Evolutionary conservation across 768 basidiomycete species (phyloP), one percentile per base, ranked within the genome.

Genomic region (Daedaleopsis nitida): DNA sequence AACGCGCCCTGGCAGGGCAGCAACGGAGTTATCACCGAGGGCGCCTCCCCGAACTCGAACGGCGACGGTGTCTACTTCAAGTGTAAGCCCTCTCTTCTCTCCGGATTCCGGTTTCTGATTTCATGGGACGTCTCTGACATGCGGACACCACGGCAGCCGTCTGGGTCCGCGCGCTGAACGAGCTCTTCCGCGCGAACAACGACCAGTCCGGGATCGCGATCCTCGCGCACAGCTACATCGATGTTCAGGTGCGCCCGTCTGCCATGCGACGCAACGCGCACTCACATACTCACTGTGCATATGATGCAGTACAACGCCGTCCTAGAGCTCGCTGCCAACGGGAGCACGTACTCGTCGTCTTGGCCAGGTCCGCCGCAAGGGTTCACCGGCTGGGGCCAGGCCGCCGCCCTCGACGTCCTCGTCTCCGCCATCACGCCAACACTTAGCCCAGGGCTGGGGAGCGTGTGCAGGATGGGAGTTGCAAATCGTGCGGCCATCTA

Each of bases 31-130:
- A 82, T 84, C 62, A 83, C 80, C 13, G 83, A 85, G 68, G 82
- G 81, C 21, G 71, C 78, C 11, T 77, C 75, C 62, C 73, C 73
- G 10, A 68, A 62, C 6, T 63, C 65, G 8, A 76, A 83, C 58
- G 78, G 82, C 57, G 82, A 84, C 58, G 75, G 72, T 6, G 78
- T 82, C 27, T 81, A 82, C 8, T 84, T 84, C 71, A 85, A 84
- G 74, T 77, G 83, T 80, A 13, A 32, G 23, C 45, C 23, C 23
- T 42, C 6, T 49, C 12, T 8, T 32, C 9, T 19, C 44, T 9
- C 51, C 56, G 34, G 1, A 0, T 19, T 45, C 17, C 38, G 16
- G n/a, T n/a, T n/a, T n/a, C n/a, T 32, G 19, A 4, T 43, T n/a
- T 44, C 16, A 11, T 44, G 16, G 16, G 43, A 44, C 38, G 3